These are phyloP conservation scores for Colletotrichum sidae DNA, from an alignment of 2,329 filamentous ascomycete genomes.

Conservation along the genomic window DNA sequence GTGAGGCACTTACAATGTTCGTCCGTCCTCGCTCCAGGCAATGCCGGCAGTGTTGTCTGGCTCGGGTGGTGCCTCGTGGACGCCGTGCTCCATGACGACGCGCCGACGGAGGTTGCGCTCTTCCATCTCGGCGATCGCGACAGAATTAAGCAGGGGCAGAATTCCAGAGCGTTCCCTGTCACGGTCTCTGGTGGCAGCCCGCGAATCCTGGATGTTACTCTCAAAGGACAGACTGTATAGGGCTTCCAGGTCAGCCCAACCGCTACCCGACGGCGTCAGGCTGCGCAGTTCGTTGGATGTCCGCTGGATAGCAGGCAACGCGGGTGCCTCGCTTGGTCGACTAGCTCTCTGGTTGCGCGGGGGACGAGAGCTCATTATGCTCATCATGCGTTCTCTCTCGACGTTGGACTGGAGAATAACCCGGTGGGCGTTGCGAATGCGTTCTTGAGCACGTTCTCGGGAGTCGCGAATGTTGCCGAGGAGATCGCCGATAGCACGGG, in stretches of 20 bases:
- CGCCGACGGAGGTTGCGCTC: constrained; percentile 42
- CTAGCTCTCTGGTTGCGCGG: constrained; percentile 27
- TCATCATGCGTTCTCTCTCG: constrained; percentile 29
- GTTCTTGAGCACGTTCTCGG: constrained; percentile 48
- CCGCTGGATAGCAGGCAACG: constrained; percentile 4
- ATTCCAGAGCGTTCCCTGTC: constrained; percentile 52
- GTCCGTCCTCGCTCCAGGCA: constrained; percentile 72
- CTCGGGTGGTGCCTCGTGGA: constrained; percentile 58
- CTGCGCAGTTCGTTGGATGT: constrained; percentile 17
- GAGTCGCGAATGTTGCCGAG: constrained; percentile 52
- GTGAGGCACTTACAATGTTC: constrained; percentile 62
- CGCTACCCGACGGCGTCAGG: constrained; percentile 35
- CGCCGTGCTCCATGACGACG: constrained; percentile 50
- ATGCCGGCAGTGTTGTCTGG: constrained; percentile 71
- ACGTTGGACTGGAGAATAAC: constrained; percentile 39
- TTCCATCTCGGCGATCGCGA: constrained; percentile 45
- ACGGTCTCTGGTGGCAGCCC: constrained; percentile 44
- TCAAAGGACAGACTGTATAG: constrained; percentile 52
- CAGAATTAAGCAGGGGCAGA: constrained; percentile 52
- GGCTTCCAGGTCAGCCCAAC: constrained; percentile 57
- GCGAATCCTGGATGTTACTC: constrained; percentile 42
- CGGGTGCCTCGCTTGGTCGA: constrained; percentile 18
- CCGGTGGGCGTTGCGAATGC: constrained; percentile 49
- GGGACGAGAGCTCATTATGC: constrained; percentile 20
- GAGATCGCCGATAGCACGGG: constrained; percentile 53